Conservation (phyloP, 2,329 filamentous ascomycete species). For the Coniochaeta hoffmannii region DNA sequence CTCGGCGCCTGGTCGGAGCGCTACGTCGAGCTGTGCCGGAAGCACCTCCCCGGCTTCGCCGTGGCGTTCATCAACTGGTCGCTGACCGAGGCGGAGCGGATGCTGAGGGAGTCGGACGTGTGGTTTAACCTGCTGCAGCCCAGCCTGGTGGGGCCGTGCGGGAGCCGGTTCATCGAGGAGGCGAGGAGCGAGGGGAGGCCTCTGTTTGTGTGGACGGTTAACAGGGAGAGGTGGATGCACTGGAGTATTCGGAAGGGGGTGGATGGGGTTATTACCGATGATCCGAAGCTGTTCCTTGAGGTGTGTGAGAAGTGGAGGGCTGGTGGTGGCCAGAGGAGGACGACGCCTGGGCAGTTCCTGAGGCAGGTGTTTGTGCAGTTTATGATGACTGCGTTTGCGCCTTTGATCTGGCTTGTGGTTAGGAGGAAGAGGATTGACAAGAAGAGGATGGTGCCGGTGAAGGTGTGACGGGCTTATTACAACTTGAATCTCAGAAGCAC, state of each 20-base stretch:
- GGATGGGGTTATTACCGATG: conserved; percentile 82
- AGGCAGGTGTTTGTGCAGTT: neutral
- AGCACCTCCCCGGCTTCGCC: conserved; percentile 55
- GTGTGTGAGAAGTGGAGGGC: conserved; percentile 36
- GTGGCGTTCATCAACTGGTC: conserved; percentile 64
- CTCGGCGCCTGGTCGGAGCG: conserved; percentile 70
- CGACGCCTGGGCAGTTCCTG: neutral
- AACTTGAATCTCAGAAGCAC: no score
- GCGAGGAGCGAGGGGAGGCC: conserved; percentile 47
- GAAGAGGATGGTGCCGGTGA: conserved; percentile 9
- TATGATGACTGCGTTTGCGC: neutral
- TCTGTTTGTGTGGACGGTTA: conserved; percentile 82
- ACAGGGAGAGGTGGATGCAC: conserved; percentile 69
- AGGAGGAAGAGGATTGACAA: conserved; percentile 8
- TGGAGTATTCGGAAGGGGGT: conserved; percentile 63
- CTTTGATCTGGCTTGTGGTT: neutral
- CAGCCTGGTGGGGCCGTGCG: conserved; percentile 60
- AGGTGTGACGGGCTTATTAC: conserved; percentile 9
- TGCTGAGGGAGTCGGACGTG: conserved; percentile 51
- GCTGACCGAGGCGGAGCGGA: conserved; percentile 60
- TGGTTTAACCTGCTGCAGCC: conserved; percentile 73
- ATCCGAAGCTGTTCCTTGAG: conserved; percentile 61
- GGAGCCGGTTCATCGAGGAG: conserved; percentile 57
- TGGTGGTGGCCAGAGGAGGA: conserved; percentile 1
- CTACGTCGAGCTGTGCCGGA: conserved; percentile 57